phyloP scores from a whole-genome alignment of 345 rosid species.

The Eutrema japonicum region DNA sequence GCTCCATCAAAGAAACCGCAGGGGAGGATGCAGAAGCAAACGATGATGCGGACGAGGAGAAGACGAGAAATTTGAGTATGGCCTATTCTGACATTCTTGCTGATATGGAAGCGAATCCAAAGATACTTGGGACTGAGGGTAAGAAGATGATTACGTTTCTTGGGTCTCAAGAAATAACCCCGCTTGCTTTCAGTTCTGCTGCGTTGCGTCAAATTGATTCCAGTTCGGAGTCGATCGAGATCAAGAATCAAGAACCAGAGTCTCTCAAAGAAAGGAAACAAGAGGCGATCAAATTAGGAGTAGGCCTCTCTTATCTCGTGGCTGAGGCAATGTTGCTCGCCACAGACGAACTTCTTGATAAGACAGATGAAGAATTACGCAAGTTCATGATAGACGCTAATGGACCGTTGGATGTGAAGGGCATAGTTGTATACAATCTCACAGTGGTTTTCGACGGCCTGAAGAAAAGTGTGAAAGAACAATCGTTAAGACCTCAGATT shows the following conservation, averaged over 20 bases:
- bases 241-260: neutral
- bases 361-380: neutral
- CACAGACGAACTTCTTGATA: neutral
- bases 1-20: neutral
- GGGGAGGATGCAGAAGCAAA: neutral
- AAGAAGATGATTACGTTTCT: neutral
- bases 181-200: no score
- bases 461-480: no score
- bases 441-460: neutral
- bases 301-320: neutral
- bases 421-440: neutral
- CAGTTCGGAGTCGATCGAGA: no score
- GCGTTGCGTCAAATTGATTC: no score
- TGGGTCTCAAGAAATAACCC: no score
- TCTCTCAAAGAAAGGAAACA: neutral
- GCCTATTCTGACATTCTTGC: neutral
- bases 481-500: neutral
- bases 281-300: neutral
- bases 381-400: neutral
- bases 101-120: neutral
- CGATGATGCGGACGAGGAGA: neutral
- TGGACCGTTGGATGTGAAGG: neutral
- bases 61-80: neutral
- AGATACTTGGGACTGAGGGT: neutral
- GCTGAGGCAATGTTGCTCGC: neutral